Evolutionary conservation across 164 flowering plant genomes (phyloP), one percentile per base, ranked within the genome.

Genomic region (Nelumbo lutea): DNA sequence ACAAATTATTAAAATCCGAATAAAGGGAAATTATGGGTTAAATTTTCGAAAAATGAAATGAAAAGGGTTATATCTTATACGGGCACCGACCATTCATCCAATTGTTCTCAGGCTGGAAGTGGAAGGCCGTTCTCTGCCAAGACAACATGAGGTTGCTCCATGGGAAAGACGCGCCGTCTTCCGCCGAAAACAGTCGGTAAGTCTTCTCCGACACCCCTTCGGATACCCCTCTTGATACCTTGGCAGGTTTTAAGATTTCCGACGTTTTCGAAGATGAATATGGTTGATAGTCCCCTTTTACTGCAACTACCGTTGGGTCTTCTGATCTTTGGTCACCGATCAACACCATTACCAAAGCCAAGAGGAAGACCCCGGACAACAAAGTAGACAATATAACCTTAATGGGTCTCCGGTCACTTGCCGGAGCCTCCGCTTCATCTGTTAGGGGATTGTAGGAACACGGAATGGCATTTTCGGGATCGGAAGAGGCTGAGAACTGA

Each of bases 21-120:
- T 7, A 14, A 9, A 44, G n/a, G 13, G 59, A 10, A 59, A 43
- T 15, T 67, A 65, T 44, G 4, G 27, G 27, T 27, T 27, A 10
- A 9, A 11, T 5, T 13, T 14, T 1, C 11, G 0, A 4, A 61
- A 55, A 38, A 40, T 1, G 27, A 61, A n/a, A 10, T 9, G 8
- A 9, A 57, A 11, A 62, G 3, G 38, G 5, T 2, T 13, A 5
- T 27, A 27, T 27, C 27, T 27, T 27, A 27, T 27, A 27, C 0
- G 3, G 14, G 14, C 0, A 78, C 81, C 63, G 68, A 90, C 97
- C 97, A 70, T 91, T 91, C 97, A 91, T 91, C 97, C 95, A 91
- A 57, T 91, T 91, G 75, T 80, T 81, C 72, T 83, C 76, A 1
- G 97, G 95, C 63, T 91, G 93, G 67, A 87, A 90, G 66, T 88